Base-by-base conservation (phyloP, 1,284 basidiomycete species). In the Apiotrichum sp. region DNA sequence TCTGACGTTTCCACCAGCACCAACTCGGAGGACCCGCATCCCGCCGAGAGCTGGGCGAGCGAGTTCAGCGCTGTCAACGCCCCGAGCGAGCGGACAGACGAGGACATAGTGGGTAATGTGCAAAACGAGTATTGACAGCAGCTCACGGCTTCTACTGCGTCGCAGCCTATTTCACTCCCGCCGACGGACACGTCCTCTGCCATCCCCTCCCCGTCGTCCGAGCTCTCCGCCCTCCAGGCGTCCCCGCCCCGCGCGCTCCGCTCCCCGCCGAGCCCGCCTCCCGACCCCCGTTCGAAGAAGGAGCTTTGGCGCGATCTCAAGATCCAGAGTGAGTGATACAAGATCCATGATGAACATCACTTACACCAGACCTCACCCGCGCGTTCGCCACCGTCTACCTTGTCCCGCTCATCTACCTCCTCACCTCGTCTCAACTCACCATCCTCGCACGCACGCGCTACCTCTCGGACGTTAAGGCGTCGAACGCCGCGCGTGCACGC, bases 231-330 rank as follows among this genome's bases (percentile, higher is more conserved):
- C 58, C 66, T 52, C 52, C 54, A 46, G 60, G 58, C 43, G 52
- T 65, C 63, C n/a, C 67, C 63, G 13, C 64, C 62, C 36, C 60
- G 49, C 16, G 29, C 34, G 1, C 31, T 47, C 31, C 32, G 39
- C 34, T n/a, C 43, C 11, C 36, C 53, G 10, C 39, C 52, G 39
- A 43, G 52, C 4, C 52, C 52, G 2, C 42, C 50, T 47, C 52
- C 34, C 9, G 53, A 54, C 52, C 46, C 56, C 22, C 52, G 54
- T 39, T 32, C 66, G 46, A 77, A 77, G 63, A 72, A 74, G 51
- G 69, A 75, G 57, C 62, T 77, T 7, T 77, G 75, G 75, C 66
- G 64, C 31, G 74, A 75, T 49, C 65, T 77, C 48, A 77, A 77
- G 58, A 48, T 71, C 6, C 69, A 76, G 55, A 73, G 73, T 72